Evolutionary conservation across 768 basidiomycete species (phyloP).

Genomic region (Termitomyces sp.): DNA sequence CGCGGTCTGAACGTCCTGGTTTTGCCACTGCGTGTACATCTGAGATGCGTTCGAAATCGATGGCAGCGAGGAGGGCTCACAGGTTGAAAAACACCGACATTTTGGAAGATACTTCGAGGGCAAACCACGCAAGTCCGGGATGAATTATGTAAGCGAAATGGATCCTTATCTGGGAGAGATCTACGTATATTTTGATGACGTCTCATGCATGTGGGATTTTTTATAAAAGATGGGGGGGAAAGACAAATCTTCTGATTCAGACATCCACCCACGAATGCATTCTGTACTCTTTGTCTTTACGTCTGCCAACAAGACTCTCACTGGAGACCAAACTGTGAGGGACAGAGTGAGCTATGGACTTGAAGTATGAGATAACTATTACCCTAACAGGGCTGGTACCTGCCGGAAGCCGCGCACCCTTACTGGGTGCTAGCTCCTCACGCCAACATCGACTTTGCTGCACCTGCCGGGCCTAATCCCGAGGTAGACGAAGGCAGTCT

Average conservation of each 20-base stretch:
- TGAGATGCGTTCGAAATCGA: not conserved
- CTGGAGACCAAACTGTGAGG: constrained; percentile 46
- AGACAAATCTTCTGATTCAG: not conserved
- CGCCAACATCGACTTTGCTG: constrained; percentile 52
- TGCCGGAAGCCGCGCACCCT: constrained; percentile 74
- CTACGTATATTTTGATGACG: not conserved
- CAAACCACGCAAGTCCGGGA: not conserved
- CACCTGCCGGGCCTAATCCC: constrained; percentile 62
- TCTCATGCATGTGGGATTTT: not conserved
- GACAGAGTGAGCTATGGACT: not conserved
- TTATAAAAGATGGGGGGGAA: not conserved
- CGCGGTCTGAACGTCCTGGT: constrained; percentile 95
- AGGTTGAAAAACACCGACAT: constrained; percentile 91
- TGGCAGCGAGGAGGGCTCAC: constrained; percentile 40
- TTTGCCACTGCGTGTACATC: constrained; percentile 56
- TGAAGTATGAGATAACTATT: not conserved
- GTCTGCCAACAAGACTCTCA: constrained; percentile 54
- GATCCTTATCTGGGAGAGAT: not conserved
- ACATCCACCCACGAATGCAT: constrained; percentile 25
- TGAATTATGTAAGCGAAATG: not conserved
- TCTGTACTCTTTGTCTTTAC: constrained; percentile 73
- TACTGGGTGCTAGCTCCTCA: constrained; percentile 53
- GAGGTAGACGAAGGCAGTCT: constrained; percentile 59
- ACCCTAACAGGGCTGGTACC: constrained; percentile 61
- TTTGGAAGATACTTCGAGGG: not conserved